A percentile compares a stretch with the other conserved stretches of the same genome.
Conservation (phyloP, 2,329 filamentous ascomycete species). For the Ploettnerulaceae sp. region DNA sequence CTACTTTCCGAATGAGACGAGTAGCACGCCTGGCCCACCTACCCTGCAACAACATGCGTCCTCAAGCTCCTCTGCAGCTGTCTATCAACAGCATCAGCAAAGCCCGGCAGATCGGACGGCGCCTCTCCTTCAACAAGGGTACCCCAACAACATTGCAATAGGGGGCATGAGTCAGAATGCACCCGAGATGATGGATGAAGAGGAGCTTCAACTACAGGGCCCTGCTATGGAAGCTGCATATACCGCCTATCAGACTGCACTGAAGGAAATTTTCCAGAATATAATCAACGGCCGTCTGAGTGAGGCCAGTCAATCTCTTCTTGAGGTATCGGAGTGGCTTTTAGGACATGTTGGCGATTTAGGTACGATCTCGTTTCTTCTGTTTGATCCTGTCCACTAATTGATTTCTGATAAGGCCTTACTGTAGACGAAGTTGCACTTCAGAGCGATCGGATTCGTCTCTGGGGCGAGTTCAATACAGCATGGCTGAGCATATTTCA, state of each 20-base stretch:
- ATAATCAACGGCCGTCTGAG: slow-evolving; percentile 54
- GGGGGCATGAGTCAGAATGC: slow-evolving; percentile 43
- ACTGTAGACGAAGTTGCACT: slow-evolving; percentile 75
- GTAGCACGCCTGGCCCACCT: slow-evolving; percentile 54
- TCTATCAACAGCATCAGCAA: slow-evolving; percentile 45
- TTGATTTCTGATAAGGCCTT: slow-evolving; percentile 57
- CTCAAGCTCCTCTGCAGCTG: slow-evolving; percentile 49
- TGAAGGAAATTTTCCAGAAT: slow-evolving; percentile 58
- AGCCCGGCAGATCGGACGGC: slow-evolving; percentile 45
- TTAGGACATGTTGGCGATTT: slow-evolving; percentile 59
- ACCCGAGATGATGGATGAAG: slow-evolving; percentile 48
- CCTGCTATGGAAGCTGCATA: slow-evolving; percentile 60
- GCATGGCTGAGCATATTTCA: slow-evolving; percentile 83
- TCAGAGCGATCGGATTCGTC: slow-evolving; percentile 69
- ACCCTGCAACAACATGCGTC: slow-evolving; percentile 47
- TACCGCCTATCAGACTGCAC: slow-evolving; percentile 56
- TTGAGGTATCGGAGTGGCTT: slow-evolving; percentile 62
- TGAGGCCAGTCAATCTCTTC: slow-evolving; percentile 53
- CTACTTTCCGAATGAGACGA: slow-evolving; percentile 68
- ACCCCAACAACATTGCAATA: slow-evolving; percentile 45
- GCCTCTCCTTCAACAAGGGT: slow-evolving; percentile 51
- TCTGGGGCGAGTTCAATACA: slow-evolving; percentile 94
- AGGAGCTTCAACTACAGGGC: slow-evolving; percentile 51
- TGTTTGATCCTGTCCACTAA: slow-evolving; percentile 30
- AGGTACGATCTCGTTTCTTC: slow-evolving; percentile 47